Percentiles rank a stretch among this genome's conserved stretches.
Conservation (phyloP, 768 basidiomycete species). For the Serendipita sp. region DNA sequence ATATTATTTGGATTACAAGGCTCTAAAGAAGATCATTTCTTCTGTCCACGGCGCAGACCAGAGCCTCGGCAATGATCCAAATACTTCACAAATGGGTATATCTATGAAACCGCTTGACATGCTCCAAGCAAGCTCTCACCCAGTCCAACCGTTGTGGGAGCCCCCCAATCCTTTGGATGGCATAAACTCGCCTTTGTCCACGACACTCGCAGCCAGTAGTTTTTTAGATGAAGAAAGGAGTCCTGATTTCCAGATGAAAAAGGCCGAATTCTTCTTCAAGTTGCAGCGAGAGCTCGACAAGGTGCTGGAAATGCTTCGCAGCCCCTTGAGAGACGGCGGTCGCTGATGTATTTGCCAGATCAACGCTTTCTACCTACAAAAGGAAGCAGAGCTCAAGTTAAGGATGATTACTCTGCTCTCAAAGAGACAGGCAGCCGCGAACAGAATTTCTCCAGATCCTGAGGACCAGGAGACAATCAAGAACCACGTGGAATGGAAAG, state of each 20-base stretch:
- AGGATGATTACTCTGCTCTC: conserved; percentile 86
- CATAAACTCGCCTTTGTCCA: conserved; percentile 15
- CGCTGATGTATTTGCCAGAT: conserved; percentile 39
- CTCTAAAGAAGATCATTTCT: conserved; percentile 95
- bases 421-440: conserved; percentile 73
- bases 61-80: neutral
- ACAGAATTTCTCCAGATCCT: conserved; percentile 53
- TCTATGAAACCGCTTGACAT: conserved; percentile 1
- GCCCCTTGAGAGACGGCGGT: conserved; percentile 5
- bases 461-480: conserved; percentile 34
- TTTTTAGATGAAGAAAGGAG: conserved; percentile 57
- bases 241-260: conserved; percentile 82
- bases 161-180: conserved; percentile 6
- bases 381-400: conserved; percentile 85
- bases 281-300: conserved; percentile 95
- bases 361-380: conserved; percentile 93
- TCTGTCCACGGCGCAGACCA: conserved; percentile 34
- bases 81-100: neutral
- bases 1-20: conserved; percentile 97
- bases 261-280: conserved; percentile 98
- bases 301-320: conserved; percentile 26
- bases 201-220: conserved; percentile 44
- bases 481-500: conserved; percentile 77
- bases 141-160: conserved; percentile 10
- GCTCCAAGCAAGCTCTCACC: neutral